These are phyloP conservation scores for Collybiopsis luxurians DNA, from an alignment of 768 basidiomycete genomes.

Conservation along the genomic window DNA sequence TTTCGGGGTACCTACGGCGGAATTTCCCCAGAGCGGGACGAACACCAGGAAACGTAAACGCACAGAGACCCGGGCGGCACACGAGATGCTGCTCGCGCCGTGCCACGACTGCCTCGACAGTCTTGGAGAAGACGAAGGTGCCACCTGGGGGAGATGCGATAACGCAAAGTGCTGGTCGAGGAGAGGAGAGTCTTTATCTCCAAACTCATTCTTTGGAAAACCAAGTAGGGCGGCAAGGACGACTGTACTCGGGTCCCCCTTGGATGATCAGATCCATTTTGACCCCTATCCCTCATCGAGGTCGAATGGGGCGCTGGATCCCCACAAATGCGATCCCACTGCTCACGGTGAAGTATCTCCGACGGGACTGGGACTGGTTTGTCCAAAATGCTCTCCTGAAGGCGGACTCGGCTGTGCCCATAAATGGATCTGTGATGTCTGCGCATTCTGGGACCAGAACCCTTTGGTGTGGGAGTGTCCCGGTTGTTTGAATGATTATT, in stretches of 20 bases:
- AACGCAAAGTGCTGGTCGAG: constrained; percentile 7
- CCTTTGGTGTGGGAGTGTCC: constrained; percentile 9
- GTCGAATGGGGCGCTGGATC: background rate
- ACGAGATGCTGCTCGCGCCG: background rate
- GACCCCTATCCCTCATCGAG: background rate
- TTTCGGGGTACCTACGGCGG: background rate
- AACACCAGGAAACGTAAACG: constrained; percentile 2
- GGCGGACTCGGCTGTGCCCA: constrained; percentile 6
- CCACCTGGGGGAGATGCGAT: constrained; percentile 7
- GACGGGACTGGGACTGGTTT: constrained; percentile 1
- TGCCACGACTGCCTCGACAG: constrained; percentile 5
- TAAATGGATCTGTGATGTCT: constrained; percentile 10
- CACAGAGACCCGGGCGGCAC: constrained; percentile 2
- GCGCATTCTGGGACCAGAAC: constrained; percentile 6
- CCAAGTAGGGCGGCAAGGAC: background rate
- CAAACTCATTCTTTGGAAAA: background rate
- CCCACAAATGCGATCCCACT: background rate
- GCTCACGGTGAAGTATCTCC: background rate
- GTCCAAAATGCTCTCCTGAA: constrained; percentile 7
- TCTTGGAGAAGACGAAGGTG: constrained; percentile 7
- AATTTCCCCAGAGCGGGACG: constrained; percentile 1
- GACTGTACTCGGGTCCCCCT: too few relatives aligned
- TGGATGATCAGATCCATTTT: background rate
- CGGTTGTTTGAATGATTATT: constrained; percentile 6
- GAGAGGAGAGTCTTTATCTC: background rate